A percentile compares a stretch with the other conserved stretches of the same genome.
Conservation (phyloP, 805 yeast genomes). For the Candida piceae region DNA sequence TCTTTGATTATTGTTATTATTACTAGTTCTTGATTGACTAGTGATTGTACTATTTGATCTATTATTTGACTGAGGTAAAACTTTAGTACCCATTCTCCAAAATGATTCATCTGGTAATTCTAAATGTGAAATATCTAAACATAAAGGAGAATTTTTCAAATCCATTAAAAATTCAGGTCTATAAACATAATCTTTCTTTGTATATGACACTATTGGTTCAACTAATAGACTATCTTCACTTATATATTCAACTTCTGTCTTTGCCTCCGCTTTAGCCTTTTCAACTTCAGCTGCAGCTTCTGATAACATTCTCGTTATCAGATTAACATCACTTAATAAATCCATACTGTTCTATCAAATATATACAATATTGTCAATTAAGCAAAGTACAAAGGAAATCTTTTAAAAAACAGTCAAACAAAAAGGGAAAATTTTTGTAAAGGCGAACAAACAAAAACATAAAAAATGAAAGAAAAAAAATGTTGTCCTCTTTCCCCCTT, state of each 20-base stretch:
- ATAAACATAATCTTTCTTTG: constrained; percentile 16
- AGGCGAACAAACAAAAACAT: no score
- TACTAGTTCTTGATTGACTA: constrained; percentile 1
- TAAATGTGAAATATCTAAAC: constrained; percentile 28
- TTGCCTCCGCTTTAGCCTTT: constrained; percentile 14
- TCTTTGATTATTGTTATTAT: constrained; percentile 7
- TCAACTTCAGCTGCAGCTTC: constrained; percentile 31
- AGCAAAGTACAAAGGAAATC: no score
- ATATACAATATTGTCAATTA: no score
- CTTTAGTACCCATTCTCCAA: constrained; percentile 37
- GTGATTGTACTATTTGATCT: neutral
- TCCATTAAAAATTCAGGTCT: constrained; percentile 28
- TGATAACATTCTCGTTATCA: constrained; percentile 27
- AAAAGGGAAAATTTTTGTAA: no score
- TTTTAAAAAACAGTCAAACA: no score
- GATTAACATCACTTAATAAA: constrained; percentile 15
- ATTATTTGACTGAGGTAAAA: constrained; percentile 4
- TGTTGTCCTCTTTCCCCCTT: no score
- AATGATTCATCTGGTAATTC: constrained; percentile 43
- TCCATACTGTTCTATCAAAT: no score
- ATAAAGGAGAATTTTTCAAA: constrained; percentile 34
- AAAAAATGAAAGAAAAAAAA: no score
- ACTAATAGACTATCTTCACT: no score
- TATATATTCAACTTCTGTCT: neutral
- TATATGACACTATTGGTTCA: neutral